A percentile compares a stretch with the other conserved stretches of the same genome.
These are phyloP conservation scores for Chaetomium fimeti DNA, from an alignment of 495 filamentous ascomycete genomes.

Conservation along the genomic window DNA sequence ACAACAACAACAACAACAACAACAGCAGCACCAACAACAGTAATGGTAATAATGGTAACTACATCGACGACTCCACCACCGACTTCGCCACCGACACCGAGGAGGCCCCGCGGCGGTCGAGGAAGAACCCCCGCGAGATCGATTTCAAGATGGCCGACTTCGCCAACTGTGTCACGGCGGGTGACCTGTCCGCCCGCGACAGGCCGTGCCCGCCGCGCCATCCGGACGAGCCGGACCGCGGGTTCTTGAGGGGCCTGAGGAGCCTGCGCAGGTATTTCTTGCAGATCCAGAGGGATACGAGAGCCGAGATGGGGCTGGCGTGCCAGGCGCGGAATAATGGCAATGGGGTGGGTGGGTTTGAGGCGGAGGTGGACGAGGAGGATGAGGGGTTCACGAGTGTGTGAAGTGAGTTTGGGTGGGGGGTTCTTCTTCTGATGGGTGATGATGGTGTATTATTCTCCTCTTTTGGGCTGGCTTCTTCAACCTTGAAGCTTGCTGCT, in stretches of 20 bases:
- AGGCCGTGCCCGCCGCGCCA: slow-evolving; percentile 78
- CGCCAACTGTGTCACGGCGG: slow-evolving; percentile 91
- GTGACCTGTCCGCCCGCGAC: slow-evolving; percentile 59
- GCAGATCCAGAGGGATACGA: slow-evolving; percentile 77
- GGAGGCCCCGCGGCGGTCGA: slow-evolving; percentile 38
- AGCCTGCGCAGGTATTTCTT: slow-evolving; percentile 82
- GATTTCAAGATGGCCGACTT: slow-evolving; percentile 98
- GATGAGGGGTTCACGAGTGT: slow-evolving; percentile 43
- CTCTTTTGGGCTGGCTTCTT: neutral
- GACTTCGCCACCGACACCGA: slow-evolving; percentile 54
- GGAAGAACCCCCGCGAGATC: slow-evolving; percentile 55
- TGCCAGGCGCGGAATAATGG: slow-evolving; percentile 11
- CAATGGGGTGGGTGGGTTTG: neutral
- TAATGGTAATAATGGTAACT: slow-evolving; percentile 41
- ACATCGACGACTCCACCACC: slow-evolving; percentile 50
- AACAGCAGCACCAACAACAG: neutral
- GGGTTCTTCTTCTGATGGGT: neutral
- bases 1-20: neutral
- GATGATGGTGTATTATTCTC: slow-evolving; percentile 1
- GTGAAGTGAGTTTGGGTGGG: slow-evolving; percentile 18
- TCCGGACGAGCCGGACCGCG: slow-evolving; percentile 76
- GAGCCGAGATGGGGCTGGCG: slow-evolving; percentile 51
- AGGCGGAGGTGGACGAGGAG: slow-evolving; percentile 29
- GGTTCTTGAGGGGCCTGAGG: slow-evolving; percentile 83
- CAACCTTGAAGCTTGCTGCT: neutral